Evolutionary conservation across 2,329 filamentous ascomycete species (phyloP), one percentile per base, ranked within the genome.

Genomic region (Calycina herbarum): DNA sequence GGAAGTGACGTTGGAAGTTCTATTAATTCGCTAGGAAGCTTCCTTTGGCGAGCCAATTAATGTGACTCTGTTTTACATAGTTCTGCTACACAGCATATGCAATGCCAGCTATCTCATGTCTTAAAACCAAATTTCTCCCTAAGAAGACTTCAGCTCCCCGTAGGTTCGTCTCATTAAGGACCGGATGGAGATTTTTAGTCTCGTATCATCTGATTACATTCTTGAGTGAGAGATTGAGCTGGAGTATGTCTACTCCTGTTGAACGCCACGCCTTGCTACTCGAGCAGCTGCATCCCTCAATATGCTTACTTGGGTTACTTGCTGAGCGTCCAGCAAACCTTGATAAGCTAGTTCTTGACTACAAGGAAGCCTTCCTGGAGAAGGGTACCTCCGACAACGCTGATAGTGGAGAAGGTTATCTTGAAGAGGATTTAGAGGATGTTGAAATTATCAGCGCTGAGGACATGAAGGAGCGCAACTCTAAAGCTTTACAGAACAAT

Each of bases 261-360:
- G 58, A 56, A 56, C 5, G 42, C 57, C 57, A 57, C 58, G 58
- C 42, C 48, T 65, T 61, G 57, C 42, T 57, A 27, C 29, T 31
- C 29, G 40, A 65, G 42, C 48, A 65, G 29, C 38, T 65, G 31
- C 64, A 65, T 58, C 15, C 59, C 5, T 57, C 64, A 62, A 62
- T 65, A 65, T 65, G 64, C 35, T 65, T 65, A 62, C 59, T 65
- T 65, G 8, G 64, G 31, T 65, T 65, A 62, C 24, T 65, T 48
- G 51, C 59, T 57, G 59, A 57, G 64, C 64, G 64, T 45, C 64
- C 64, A 57, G 59, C 59, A 42, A 62, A 65, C 33, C 64, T 65
- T 42, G 64, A 65, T 65, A 51, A 62, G 64, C 59, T 20, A 20
- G 20, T 62, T 62, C 27, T 62, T 58, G 59, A 65, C 31, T 13